Percentiles rank a stretch among this genome's conserved stretches.
Evolutionary conservation across 108 stramenopile species (phyloP).

Genomic region (Schizochytrium sp.): DNA sequence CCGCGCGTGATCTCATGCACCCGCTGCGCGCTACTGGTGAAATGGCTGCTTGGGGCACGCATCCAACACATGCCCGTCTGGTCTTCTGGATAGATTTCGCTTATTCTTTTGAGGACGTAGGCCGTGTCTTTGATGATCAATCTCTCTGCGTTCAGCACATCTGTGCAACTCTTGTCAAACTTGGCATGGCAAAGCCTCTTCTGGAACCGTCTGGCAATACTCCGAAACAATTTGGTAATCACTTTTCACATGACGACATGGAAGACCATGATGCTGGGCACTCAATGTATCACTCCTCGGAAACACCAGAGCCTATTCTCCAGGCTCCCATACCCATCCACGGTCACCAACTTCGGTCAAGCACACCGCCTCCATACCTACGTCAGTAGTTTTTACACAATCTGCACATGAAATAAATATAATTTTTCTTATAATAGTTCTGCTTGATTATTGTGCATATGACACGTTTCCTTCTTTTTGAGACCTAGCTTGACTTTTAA

Average conservation of each 20-base stretch:
- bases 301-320: neutral
- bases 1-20: conserved; percentile 47
- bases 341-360: neutral
- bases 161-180: neutral
- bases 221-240: no score
- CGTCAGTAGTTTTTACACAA: no score
- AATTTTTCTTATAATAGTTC: no score
- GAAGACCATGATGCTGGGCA: no score
- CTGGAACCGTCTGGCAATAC: neutral
- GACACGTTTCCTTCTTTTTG: no score
- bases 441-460: no score
- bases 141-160: neutral
- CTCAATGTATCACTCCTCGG: no score
- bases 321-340: conserved; percentile 1
- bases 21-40: conserved; percentile 29
- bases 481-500: no score
- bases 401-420: no score
- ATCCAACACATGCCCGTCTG: neutral
- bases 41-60: conserved; percentile 46
- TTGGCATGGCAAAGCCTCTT: neutral
- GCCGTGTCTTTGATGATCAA: conserved; percentile 22
- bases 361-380: no score
- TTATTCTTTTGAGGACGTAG: conserved; percentile 8
- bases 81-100: conserved; percentile 10
- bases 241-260: no score